Evolutionary conservation across 768 basidiomycete species (phyloP).

Genomic region (Tremella yokohamensis): DNA sequence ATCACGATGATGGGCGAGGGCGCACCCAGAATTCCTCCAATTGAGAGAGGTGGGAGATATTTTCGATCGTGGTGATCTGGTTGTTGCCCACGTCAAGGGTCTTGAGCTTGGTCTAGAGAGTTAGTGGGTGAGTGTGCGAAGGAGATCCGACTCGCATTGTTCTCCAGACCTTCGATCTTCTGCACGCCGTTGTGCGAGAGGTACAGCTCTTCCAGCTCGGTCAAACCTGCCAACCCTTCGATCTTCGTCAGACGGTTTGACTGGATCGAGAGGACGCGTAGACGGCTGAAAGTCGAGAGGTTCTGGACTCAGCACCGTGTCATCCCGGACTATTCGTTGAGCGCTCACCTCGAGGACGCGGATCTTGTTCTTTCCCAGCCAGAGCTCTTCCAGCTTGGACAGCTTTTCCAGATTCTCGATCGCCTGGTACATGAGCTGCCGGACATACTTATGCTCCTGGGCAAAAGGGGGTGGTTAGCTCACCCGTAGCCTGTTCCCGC

Average conservation of each 20-base stretch:
- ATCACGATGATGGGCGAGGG: not conserved
- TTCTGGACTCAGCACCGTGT: conserved; percentile 56
- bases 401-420: conserved; percentile 81
- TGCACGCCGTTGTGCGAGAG: conserved; percentile 89
- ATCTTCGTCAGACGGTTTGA: conserved; percentile 89
- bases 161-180: conserved; percentile 75
- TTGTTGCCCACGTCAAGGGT: conserved; percentile 88
- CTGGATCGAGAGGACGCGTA: conserved; percentile 76
- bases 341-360: conserved; percentile 68
- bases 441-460: too few relatives aligned
- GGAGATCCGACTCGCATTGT: conserved; percentile 61
- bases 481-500: conserved; percentile 87
- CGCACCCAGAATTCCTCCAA: conserved; percentile 95
- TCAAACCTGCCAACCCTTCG: conserved; percentile 71
- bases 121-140: not conserved
- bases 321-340: not conserved
- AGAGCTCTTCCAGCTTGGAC: conserved; percentile 81
- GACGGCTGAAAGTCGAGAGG: conserved; percentile 63
- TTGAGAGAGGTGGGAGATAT: conserved; percentile 67
- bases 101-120: conserved; percentile 61
- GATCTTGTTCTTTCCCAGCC: conserved; percentile 98
- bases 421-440: conserved; percentile 55
- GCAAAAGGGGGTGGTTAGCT: conserved; percentile 40
- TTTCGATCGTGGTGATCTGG: conserved; percentile 72
- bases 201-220: conserved; percentile 80